These are phyloP conservation scores for Fagopyrum esculentum DNA, from an alignment of 148 eudicot genomes.

Conservation along the genomic window DNA sequence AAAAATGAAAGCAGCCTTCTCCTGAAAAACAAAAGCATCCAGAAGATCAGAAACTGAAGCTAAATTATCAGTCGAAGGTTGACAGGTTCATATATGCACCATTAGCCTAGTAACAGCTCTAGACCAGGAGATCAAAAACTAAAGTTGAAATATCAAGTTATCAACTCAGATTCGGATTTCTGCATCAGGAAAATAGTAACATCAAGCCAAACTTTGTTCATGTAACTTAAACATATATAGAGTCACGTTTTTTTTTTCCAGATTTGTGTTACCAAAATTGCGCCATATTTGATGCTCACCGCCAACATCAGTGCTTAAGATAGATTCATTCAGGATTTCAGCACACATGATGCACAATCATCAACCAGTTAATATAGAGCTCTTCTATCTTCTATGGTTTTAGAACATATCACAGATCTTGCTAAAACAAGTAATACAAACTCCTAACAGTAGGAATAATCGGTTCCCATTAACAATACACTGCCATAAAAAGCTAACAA, in stretches of 20 bases:
- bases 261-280: background rate
- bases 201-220: background rate
- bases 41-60: conserved; percentile 1
- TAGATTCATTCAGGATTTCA: background rate
- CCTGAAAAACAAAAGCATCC: conserved; percentile 31
- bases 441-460: too few species aligned
- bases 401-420: background rate
- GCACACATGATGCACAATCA: background rate
- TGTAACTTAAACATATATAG: background rate
- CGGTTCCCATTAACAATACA: background rate
- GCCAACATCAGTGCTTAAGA: background rate
- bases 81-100: background rate
- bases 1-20: conserved; percentile 91
- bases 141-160: background rate
- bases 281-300: background rate
- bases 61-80: too few species aligned
- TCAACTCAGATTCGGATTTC: background rate
- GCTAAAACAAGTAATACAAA: background rate
- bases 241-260: background rate
- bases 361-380: background rate
- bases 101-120: background rate
- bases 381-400: background rate
- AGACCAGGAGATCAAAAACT: background rate
- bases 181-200: background rate
- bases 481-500: background rate